These are phyloP conservation scores for Ascochyta lentis DNA, from an alignment of 2,329 filamentous ascomycete genomes.

Conservation along the genomic window DNA sequence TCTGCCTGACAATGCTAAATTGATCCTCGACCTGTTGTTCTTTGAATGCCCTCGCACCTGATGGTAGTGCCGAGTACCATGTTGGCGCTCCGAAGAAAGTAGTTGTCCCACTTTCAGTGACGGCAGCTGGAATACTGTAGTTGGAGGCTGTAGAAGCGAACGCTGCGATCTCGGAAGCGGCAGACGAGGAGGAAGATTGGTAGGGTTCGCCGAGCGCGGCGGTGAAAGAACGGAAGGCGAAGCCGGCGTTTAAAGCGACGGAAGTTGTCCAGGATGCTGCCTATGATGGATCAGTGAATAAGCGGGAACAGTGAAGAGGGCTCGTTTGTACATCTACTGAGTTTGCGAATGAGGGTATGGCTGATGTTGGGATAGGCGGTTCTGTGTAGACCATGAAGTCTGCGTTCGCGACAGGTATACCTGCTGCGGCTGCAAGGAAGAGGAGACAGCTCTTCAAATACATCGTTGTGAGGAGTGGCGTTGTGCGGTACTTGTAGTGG, in stretches of 20 bases:
- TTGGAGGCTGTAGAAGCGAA: slow-evolving; percentile 32
- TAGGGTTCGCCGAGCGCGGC: slow-evolving; percentile 32
- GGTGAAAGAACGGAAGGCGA: slow-evolving; percentile 33
- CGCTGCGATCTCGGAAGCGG: slow-evolving; percentile 34
- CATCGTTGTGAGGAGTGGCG: slow-evolving; percentile 10
- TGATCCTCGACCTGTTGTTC: slow-evolving; percentile 41
- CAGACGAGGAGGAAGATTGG: slow-evolving; percentile 35
- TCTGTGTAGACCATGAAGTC: slow-evolving; percentile 44
- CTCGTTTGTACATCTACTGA: slow-evolving; percentile 24
- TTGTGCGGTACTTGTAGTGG: neutral
- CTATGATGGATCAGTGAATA: slow-evolving; percentile 19
- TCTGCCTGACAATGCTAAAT: slow-evolving; percentile 37
- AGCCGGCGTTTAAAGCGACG: slow-evolving; percentile 34
- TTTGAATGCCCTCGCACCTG: slow-evolving; percentile 36
- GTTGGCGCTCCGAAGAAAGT: slow-evolving; percentile 34
- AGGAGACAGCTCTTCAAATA: slow-evolving; percentile 22
- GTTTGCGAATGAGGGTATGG: slow-evolving; percentile 35
- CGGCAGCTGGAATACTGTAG: slow-evolving; percentile 36
- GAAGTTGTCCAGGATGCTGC: slow-evolving; percentile 36
- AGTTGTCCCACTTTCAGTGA: slow-evolving; percentile 30
- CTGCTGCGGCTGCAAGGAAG: slow-evolving; percentile 23
- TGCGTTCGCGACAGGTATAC: slow-evolving; percentile 25
- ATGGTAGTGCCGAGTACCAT: slow-evolving; percentile 42
- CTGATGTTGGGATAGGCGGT: slow-evolving; percentile 37
- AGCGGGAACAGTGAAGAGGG: neutral